phyloP scores from a whole-genome alignment of 2,329 filamentous ascomycete genomes.

The Berkeleyomyces basicola region DNA sequence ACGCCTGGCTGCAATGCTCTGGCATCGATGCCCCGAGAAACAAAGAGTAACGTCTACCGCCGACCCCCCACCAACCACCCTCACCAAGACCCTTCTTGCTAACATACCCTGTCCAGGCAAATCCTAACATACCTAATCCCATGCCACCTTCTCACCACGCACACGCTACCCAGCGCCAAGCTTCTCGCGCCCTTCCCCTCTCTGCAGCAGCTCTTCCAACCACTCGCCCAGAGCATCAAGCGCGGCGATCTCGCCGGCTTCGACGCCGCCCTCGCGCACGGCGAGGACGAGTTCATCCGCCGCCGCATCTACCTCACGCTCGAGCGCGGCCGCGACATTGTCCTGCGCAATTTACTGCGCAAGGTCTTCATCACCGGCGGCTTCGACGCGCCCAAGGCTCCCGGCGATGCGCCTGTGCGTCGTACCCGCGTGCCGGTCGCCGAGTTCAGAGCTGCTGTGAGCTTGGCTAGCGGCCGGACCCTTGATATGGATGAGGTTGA shows the following conservation, averaged over 20 bases:
- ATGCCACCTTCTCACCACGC: constrained; percentile 75
- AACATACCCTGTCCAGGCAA: constrained; percentile 21
- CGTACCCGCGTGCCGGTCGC: constrained; percentile 65
- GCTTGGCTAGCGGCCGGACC: constrained; percentile 48
- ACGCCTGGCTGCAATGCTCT: constrained; percentile 72
- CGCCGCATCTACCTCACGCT: constrained; percentile 87
- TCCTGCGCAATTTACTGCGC: constrained; percentile 75
- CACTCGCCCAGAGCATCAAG: constrained; percentile 64
- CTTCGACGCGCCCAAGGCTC: constrained; percentile 60
- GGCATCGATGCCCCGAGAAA: constrained; percentile 50
- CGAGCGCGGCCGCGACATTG: constrained; percentile 81
- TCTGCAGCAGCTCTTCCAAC: constrained; percentile 62
- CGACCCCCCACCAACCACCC: background rate
- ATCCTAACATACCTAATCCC: constrained; percentile 93
- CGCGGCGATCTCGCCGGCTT: constrained; percentile 70
- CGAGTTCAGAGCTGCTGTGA: constrained; percentile 74
- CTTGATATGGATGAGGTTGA: constrained; percentile 88
- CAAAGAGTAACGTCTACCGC: constrained; percentile 45
- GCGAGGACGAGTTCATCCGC: constrained; percentile 86
- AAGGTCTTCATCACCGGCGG: constrained; percentile 81
- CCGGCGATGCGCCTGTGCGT: constrained; percentile 44
- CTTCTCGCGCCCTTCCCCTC: constrained; percentile 61
- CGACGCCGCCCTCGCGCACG: constrained; percentile 60
- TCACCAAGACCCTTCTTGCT: constrained; percentile 16
- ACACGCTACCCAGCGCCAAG: constrained; percentile 57